Evolutionary conservation across 129 eudicot species (phyloP).

Genomic region (Scalesia atractyloides): DNA sequence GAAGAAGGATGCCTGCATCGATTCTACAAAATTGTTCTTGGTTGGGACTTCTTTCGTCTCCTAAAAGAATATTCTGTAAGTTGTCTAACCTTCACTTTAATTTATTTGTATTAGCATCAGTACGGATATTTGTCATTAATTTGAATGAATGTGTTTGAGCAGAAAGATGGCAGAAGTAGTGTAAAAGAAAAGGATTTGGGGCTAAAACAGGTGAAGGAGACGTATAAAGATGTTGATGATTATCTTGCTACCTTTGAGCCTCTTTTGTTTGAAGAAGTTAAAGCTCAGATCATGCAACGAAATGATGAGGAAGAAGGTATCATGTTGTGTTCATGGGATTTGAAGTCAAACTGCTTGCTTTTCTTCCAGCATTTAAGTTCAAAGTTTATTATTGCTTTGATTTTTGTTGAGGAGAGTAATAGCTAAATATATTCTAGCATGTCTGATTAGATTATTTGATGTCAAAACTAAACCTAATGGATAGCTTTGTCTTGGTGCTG

Average conservation of each 20-base stretch:
- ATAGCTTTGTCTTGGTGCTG: not conserved
- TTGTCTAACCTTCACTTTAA: not conserved
- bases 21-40: conserved; percentile 81
- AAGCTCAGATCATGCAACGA: conserved; percentile 70
- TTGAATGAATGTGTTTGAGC: not conserved
- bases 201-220: conserved; percentile 64
- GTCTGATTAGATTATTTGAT: not conserved
- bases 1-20: conserved; percentile 61
- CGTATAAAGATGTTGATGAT: conserved; percentile 69
- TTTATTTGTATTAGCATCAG: not conserved
- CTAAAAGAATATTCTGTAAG: conserved; percentile 48
- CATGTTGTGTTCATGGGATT: too few species aligned
- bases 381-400: not conserved
- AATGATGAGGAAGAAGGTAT: conserved; percentile 70
- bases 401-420: not conserved
- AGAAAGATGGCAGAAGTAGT: conserved; percentile 29
- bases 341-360: too few species aligned
- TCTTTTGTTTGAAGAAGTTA: conserved; percentile 90
- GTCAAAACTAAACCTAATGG: not conserved
- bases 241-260: conserved; percentile 84
- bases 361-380: not conserved
- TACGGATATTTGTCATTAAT: not conserved
- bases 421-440: not conserved
- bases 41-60: conserved; percentile 76
- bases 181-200: conserved; percentile 46